These are phyloP conservation scores for Peltaster fructicola DNA, from an alignment of 2,329 filamentous ascomycete species.

Conservation along the genomic window DNA sequence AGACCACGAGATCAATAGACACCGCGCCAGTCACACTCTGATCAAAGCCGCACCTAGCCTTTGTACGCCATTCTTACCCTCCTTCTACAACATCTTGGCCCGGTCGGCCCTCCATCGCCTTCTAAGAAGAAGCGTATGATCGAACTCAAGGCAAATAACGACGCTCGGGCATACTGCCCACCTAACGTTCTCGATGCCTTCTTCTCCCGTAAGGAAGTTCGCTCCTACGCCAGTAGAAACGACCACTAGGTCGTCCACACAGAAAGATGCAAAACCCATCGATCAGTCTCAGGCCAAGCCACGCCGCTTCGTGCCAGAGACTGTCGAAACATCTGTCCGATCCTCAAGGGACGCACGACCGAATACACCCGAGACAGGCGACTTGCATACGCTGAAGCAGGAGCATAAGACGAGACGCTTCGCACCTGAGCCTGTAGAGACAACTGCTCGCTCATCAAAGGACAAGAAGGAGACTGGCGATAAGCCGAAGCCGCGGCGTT, in stretches of 20 bases:
- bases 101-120: too few relatives aligned
- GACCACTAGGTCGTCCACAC: slow-evolving; percentile 38
- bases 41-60: too few relatives aligned
- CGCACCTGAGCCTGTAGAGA: slow-evolving; percentile 54
- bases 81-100: too few relatives aligned
- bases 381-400: slow-evolving; percentile 17
- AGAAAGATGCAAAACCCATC: slow-evolving; percentile 11
- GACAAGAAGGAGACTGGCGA: slow-evolving; percentile 12
- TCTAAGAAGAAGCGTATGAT: too few relatives aligned
- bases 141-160: too few relatives aligned
- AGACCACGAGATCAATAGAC: too few relatives aligned
- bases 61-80: too few relatives aligned
- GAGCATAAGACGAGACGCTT: slow-evolving; percentile 32
- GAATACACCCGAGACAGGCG: slow-evolving; percentile 7
- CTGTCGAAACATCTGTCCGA: slow-evolving; percentile 19
- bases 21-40: too few relatives aligned
- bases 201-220: slow-evolving; percentile 31
- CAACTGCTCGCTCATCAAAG: slow-evolving; percentile 41
- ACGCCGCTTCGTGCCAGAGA: slow-evolving; percentile 18
- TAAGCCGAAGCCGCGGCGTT: slow-evolving; percentile 29
- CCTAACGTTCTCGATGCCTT: slow-evolving; percentile 6
- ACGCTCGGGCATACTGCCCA: slow-evolving; percentile 4
- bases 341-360: slow-evolving; percentile 4
- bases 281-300: slow-evolving; percentile 7
- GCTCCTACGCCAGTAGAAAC: slow-evolving; percentile 56